Evolutionary conservation across 2,329 filamentous ascomycete species (phyloP).

Genomic region (Colletotrichum plurivorum): DNA sequence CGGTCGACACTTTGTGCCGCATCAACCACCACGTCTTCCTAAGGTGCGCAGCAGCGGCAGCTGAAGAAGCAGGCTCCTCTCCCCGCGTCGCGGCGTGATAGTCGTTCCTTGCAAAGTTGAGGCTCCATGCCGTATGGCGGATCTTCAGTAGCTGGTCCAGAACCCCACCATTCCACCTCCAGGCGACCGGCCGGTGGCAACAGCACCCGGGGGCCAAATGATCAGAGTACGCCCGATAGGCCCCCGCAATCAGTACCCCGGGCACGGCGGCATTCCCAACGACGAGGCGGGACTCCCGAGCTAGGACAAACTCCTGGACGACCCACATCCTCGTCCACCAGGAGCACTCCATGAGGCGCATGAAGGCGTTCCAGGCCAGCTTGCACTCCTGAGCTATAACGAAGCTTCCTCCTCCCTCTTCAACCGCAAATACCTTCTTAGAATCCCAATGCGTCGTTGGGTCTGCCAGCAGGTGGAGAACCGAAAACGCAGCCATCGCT

Average conservation of each 20-base stretch:
- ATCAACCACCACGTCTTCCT: not conserved
- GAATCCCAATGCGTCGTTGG: not conserved
- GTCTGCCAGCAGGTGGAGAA: not conserved
- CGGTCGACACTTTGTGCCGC: not conserved
- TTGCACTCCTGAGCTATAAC: not conserved
- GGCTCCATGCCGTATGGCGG: not conserved
- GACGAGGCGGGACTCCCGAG: not conserved
- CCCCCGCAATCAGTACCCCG: not conserved
- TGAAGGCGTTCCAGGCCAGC: not conserved
- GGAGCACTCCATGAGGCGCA: not conserved
- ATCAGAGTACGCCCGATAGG: not conserved
- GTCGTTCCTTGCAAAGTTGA: not conserved
- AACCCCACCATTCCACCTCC: not conserved
- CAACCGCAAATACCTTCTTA: not conserved
- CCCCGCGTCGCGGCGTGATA: not conserved
- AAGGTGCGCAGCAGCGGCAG: not conserved
- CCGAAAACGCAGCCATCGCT: not conserved
- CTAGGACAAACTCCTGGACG: slow-evolving; percentile 46
- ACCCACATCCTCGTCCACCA: slow-evolving; percentile 7
- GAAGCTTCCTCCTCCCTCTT: not conserved
- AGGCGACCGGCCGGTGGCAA: not conserved
- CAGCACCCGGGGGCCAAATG: not conserved
- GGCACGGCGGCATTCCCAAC: not conserved
- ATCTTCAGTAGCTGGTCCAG: not conserved
- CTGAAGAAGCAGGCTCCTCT: not conserved